These are phyloP conservation scores for Verticillium nonalfalfae DNA, from an alignment of 2,329 filamentous ascomycete genomes.

Conservation along the genomic window DNA sequence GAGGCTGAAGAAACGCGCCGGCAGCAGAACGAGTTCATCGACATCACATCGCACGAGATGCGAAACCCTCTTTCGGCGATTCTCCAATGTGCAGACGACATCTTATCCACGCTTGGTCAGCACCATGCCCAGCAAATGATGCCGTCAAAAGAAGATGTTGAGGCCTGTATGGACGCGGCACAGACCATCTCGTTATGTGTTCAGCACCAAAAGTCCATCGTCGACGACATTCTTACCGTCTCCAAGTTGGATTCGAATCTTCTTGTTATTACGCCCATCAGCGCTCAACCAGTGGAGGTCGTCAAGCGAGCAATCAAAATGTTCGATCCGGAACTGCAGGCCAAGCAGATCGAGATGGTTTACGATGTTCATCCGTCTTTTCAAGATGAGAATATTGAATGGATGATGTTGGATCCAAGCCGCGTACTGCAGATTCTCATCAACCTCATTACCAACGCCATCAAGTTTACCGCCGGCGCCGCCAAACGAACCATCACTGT, in stretches of 20 bases:
- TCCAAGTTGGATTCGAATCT: slow-evolving; percentile 49
- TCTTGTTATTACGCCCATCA: slow-evolving; percentile 47
- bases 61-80: slow-evolving; percentile 49
- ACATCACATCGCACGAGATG: slow-evolving; percentile 46
- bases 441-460: slow-evolving; percentile 55
- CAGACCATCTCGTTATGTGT: slow-evolving; percentile 51
- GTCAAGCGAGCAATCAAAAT: slow-evolving; percentile 49
- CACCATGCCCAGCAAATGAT: slow-evolving; percentile 15
- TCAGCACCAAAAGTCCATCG: slow-evolving; percentile 49
- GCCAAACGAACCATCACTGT: slow-evolving; percentile 36
- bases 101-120: slow-evolving; percentile 20
- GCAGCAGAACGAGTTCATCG: slow-evolving; percentile 50
- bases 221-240: slow-evolving; percentile 40
- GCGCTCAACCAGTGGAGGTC: slow-evolving; percentile 43
- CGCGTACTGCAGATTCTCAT: slow-evolving; percentile 54
- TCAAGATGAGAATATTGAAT: slow-evolving; percentile 41
- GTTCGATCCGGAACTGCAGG: slow-evolving; percentile 50
- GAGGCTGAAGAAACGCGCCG: slow-evolving; percentile 30
- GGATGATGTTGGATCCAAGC: slow-evolving; percentile 50
- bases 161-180: slow-evolving; percentile 45
- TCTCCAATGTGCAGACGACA: slow-evolving; percentile 51
- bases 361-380: slow-evolving; percentile 42
- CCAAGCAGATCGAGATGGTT: slow-evolving; percentile 46
- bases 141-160: slow-evolving; percentile 26
- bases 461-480: slow-evolving; percentile 45